Base-by-base conservation (phyloP, 306 rosid genomes). In the Vigna hirtella region DNA sequence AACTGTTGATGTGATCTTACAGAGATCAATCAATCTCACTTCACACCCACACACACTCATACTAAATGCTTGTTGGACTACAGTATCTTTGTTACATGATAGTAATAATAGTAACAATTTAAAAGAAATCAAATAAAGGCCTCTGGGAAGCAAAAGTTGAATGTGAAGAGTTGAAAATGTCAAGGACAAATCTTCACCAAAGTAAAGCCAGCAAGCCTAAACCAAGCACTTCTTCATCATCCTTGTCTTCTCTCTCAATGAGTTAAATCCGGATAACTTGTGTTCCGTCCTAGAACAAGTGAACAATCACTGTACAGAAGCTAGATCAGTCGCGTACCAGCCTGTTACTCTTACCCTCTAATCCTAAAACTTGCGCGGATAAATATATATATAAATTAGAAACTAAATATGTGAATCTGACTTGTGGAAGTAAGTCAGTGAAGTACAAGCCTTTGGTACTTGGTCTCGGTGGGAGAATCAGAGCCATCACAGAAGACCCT, bases 361-460 rank as follows among this genome's bases (percentile, higher is more conserved):
- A 81, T 84, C 80, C 85, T 88, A 84, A 72, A 58, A 82, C 74
- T 78, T 79, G 45, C 34, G 77, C 47, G 77, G 22, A 77, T 58
- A 66, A 57, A 28, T 59, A 61, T 62, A 30, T 30, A 30, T 30
- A 62, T 13, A 59, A 63, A 64, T 22, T 53, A 64, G 75, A 74
- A 87, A 14, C 59, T 81, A 85, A 77, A 67, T 80, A 43, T 49
- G 47, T 48, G 74, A 72, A 70, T 78, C 74, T 38, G 66, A 77
- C 81, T 38, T 22, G 50, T 73, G 53, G 9, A n/a, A 56, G 50
- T 7, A 62, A 42, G 63, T 92, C 89, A 95, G 77, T 83, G 89
- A 72, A 83, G 89, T 49, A 82, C 83, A 81, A 93, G 76, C 89
- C 97, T 90, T 72, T 84, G 97, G 83, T 70, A 93, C 87, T 96